Evolutionary conservation across 805 yeast species (phyloP).

Genomic region (Soucietia sequanensis): DNA sequence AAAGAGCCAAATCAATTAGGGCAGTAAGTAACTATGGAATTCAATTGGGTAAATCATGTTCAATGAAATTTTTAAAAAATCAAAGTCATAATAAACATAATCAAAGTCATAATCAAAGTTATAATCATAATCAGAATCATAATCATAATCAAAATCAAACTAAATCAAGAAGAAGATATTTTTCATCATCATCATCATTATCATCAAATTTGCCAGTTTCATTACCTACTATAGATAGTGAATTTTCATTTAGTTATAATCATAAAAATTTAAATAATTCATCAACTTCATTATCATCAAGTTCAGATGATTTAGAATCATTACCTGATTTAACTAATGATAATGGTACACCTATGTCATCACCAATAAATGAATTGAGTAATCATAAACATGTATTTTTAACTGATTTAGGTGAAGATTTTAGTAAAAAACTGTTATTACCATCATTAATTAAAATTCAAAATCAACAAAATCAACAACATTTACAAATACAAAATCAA

Average conservation of each 20-base stretch:
- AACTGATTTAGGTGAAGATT: too few relatives aligned
- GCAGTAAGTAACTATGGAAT: too few relatives aligned
- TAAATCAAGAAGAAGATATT: neutral
- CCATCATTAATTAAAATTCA: neutral
- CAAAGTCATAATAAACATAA: neutral
- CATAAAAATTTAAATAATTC: too few relatives aligned
- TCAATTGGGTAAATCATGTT: too few relatives aligned
- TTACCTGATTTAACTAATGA: slow-evolving; percentile 41
- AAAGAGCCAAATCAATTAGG: slow-evolving; percentile 14
- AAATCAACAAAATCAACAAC: neutral
- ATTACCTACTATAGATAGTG: slow-evolving; percentile 9
- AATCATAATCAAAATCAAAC: too few relatives aligned
- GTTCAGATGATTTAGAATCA: slow-evolving; percentile 29
- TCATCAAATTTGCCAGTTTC: slow-evolving; percentile 1
- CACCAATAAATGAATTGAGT: slow-evolving; percentile 11
- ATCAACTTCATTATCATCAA: too few relatives aligned
- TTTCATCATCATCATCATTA: slow-evolving; percentile 1
- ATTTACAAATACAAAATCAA: neutral
- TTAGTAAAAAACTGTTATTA: neutral
- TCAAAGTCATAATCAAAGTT: too few relatives aligned
- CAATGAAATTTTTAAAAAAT: slow-evolving; percentile 1
- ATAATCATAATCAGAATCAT: too few relatives aligned
- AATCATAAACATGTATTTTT: slow-evolving; percentile 3
- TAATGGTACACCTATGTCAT: slow-evolving; percentile 17
- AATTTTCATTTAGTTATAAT: slow-evolving; percentile 11